Conservation (phyloP, 2,329 filamentous ascomycete genomes). For the Trichoderma asperellum region DNA sequence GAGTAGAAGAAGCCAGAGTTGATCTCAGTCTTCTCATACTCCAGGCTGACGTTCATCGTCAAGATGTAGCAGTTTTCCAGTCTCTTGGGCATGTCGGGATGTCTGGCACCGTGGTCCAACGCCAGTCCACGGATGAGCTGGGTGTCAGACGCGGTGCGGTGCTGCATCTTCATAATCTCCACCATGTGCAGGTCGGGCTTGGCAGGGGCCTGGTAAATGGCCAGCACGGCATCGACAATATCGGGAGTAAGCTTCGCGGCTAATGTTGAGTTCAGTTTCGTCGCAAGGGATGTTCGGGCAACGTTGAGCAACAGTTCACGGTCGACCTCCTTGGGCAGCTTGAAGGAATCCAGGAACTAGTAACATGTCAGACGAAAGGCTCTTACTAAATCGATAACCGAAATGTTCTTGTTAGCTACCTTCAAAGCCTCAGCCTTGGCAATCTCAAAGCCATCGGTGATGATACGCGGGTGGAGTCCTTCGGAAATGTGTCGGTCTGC, state of each 20-base stretch:
- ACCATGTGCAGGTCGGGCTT: conserved; percentile 99
- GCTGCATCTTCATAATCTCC: conserved; percentile 99
- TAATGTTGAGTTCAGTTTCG: conserved; percentile 88
- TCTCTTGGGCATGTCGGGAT: conserved; percentile 97
- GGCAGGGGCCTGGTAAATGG: conserved; percentile 84
- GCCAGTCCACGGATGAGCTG: conserved; percentile 92
- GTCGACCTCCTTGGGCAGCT: conserved; percentile 84
- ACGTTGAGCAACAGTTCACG: conserved; percentile 92
- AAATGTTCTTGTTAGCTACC: conserved; percentile 49
- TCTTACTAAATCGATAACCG: conserved; percentile 27
- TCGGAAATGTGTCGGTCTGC: conserved; percentile 95
- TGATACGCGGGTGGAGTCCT: conserved; percentile 93
- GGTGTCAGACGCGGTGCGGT: conserved; percentile 92
- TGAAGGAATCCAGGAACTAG: conserved; percentile 92
- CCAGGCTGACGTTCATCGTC: conserved; percentile 92
- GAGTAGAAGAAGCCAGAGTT: conserved; percentile 99
- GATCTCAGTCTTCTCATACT: conserved; percentile 99
- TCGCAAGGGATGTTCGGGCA: conserved; percentile 90
- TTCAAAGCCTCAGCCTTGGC: conserved; percentile 92
- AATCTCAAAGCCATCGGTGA: conserved; percentile 97
- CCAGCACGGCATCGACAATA: conserved; percentile 93
- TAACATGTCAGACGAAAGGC: conserved; percentile 31
- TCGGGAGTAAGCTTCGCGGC: conserved; percentile 90
- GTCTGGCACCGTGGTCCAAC: conserved; percentile 91
- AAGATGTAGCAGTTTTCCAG: conserved; percentile 95